Base-by-base conservation (phyloP, 1,284 basidiomycete genomes). In the Cryptococcus hybrid region DNA sequence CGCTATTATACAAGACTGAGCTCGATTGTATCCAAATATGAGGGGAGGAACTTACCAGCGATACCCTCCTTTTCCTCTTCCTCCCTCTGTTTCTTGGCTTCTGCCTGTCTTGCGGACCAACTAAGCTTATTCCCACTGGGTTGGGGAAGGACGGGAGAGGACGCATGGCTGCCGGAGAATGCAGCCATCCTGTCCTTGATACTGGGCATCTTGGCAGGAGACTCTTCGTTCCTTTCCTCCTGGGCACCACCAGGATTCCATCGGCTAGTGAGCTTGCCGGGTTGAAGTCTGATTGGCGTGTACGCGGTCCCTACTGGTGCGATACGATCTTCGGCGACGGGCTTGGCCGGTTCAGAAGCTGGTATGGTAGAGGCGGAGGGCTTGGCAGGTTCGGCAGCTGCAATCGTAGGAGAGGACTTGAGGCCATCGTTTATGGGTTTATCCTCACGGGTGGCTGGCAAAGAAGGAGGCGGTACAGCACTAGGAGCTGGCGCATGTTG, bases 21-120 rank as follows among this genome's bases (percentile, higher is more conserved):
- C 42, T 15, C 42, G 12, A 43, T 24, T 24, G 24, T 24, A 24
- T 24, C 24, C 24, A 24, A 55, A 76, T 77, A 30, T 78, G 80
- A 30, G 73, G 58, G 38, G 67, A 69, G 1, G 77, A 24, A 24
- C 24, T 24, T 24, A 24, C 24, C 75, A 2, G 88, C 88, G 47
- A 82, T 80, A 66, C 89, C 90, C 34, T 79, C 81, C 2, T 82
- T 80, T 59, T 90, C 89, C 60, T 96, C 92, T 67, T 89, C 89
- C 65, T 87, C 88, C 8, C 83, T 81, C 67, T 91, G 88, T 69
- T 87, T 88, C 82, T 92, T 93, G 3, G 90, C 87, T 37, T 87
- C 79, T 0, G 89, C 91, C 73, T 95, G 92, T 42, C 92, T 82
- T 74, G 95, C 89, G 60, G 85, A 88, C 92, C 92, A 95, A 0